Evolutionary conservation across 164 flowering plant species (phyloP).

Genomic region (Litsea cubeba): DNA sequence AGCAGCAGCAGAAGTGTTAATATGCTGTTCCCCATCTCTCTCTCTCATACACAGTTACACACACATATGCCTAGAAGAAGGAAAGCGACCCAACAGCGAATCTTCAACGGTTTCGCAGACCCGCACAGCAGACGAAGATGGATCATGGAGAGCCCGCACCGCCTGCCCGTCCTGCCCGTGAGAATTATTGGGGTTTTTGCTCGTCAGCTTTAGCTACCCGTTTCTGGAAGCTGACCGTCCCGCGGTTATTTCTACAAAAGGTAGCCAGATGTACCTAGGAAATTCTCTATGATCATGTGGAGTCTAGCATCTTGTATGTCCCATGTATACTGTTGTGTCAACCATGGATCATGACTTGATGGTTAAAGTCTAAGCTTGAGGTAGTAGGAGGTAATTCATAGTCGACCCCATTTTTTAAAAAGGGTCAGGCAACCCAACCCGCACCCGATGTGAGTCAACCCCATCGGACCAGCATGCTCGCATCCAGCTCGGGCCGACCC

Average conservation of each 20-base stretch:
- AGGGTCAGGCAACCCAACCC: neutral
- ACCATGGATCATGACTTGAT: too few species aligned
- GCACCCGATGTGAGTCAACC: neutral
- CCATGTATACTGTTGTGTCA: too few species aligned
- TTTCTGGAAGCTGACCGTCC: neutral
- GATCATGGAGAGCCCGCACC: neutral
- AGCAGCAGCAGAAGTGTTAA: too few species aligned
- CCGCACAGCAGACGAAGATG: neutral
- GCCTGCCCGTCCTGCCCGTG: neutral
- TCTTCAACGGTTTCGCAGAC: neutral
- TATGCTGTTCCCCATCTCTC: too few species aligned
- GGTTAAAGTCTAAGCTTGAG: too few species aligned
- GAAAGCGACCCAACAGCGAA: slow-evolving; percentile 1
- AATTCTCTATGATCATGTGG: too few species aligned
- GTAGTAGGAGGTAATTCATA: neutral
- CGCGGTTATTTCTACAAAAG: neutral
- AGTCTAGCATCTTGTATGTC: too few species aligned
- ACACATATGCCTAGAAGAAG: neutral
- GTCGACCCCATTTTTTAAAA: neutral
- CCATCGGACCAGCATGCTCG: neutral
- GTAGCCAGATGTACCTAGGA: too few species aligned
- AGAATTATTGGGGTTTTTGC: neutral
- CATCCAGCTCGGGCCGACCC: neutral
- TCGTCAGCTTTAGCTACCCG: neutral
- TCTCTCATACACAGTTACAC: neutral